Evolutionary conservation across 352 stramenopile species (phyloP), one percentile per base, ranked within the genome.

Genomic region (Phytophthora rubi): DNA sequence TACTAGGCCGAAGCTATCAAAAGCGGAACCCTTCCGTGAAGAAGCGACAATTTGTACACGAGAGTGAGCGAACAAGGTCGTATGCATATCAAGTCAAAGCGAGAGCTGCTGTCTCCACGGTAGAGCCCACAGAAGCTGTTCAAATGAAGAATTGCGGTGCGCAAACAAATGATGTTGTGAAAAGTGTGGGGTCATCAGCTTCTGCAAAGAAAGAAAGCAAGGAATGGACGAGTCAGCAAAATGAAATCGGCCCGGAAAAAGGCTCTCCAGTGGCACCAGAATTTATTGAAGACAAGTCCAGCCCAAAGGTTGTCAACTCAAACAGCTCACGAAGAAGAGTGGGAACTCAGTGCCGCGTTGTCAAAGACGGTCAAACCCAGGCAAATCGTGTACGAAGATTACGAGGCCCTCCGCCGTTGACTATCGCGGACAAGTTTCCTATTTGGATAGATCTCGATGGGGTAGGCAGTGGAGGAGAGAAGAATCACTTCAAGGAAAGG

Each of bases 391-490:
- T 12, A 6, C 35, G 61, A 55, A 64, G 49, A 62, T 62, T 42
- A 28, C 53, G 23, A 12, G 62, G 42, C 4, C 52, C 60, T 12
- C 37, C 21, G 45, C 58, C 45, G 6, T 47, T 77, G 33, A 69
- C 39, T 18, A 72, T 81, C 58, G 59, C 55, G 3, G 74, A 75
- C 52, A 85, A 73, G 15, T 86, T 68, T 45, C 76, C 79, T 0
- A 61, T 82, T 21, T 84, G 70, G 56, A 51, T 83, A 3, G 75
- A 85, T 12, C 48, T 86, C 2, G 59, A 73, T n/a, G 9, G 48
- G 7, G 54, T 18, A 26, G 35, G 15, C 39, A 63, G 23, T 26
- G 8, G 30, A 16, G 48, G 57, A 9, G n/a, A 23, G 7, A 49
- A 39, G 9, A 42, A 32, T 45, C 45, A 45, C 10, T 62, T 51